A percentile compares a stretch with the other conserved stretches of the same genome.
Conservation (phyloP, 2,329 filamentous ascomycete genomes). For the Aspergillus arachidicola region DNA sequence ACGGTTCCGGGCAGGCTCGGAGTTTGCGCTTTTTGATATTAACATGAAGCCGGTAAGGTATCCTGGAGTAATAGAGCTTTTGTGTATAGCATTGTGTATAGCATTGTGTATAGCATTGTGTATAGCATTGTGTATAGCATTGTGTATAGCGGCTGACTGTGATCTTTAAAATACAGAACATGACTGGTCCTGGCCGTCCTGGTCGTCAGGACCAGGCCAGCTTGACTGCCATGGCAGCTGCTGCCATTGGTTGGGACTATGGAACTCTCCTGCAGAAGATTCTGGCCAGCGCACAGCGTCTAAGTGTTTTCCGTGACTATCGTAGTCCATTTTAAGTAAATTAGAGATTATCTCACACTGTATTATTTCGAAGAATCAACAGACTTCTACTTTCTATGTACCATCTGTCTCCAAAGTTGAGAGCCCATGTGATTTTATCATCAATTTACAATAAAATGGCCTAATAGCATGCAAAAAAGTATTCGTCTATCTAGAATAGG, state of each 20-base stretch:
- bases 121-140: neutral
- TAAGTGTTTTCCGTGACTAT: constrained; percentile 16
- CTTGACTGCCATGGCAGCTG: constrained; percentile 49
- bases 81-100: neutral
- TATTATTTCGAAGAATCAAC: neutral
- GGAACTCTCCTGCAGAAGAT: constrained; percentile 41
- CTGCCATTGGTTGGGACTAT: constrained; percentile 49
- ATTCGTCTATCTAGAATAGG: too few species aligned
- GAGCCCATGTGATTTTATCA: too few species aligned
- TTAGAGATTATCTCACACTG: neutral
- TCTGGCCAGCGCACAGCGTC: constrained; percentile 20
- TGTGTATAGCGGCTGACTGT: neutral
- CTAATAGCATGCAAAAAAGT: too few species aligned
- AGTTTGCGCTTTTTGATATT: constrained; percentile 54
- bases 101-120: too few species aligned
- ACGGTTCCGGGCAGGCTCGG: constrained; percentile 35
- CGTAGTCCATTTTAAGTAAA: constrained; percentile 11
- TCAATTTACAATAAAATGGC: too few species aligned
- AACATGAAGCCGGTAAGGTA: constrained; percentile 55
- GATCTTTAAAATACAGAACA: constrained; percentile 37
- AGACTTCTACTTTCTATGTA: too few species aligned
- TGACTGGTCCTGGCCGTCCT: constrained; percentile 52
- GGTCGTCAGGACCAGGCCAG: constrained; percentile 54
- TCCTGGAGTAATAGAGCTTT: neutral
- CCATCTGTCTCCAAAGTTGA: too few species aligned